Percentiles rank a stretch among this genome's conserved stretches.
Conservation (phyloP, 805 yeast genomes). For the Metschnikowia picachoensis region DNA sequence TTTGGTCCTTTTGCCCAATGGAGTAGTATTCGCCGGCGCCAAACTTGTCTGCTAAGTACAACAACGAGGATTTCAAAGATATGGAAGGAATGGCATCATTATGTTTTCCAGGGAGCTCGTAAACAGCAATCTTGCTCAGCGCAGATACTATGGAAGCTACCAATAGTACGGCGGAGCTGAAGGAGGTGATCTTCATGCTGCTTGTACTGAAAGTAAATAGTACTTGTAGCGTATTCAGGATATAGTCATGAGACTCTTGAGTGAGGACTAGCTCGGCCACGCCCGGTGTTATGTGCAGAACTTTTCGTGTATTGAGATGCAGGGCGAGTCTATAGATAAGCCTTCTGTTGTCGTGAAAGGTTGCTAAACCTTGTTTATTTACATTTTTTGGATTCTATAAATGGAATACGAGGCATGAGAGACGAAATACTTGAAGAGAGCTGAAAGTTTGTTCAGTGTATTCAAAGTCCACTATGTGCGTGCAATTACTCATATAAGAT, state of each 20-base stretch:
- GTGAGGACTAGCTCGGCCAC: conserved; percentile 1
- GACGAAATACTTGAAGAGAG: no score
- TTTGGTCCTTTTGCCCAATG: conserved; percentile 25
- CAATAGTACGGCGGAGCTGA: conserved; percentile 13
- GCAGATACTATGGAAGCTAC: conserved; percentile 14
- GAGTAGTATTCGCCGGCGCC: conserved; percentile 36
- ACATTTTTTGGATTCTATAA: no score
- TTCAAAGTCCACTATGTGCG: no score
- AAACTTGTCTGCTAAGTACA: conserved; percentile 45
- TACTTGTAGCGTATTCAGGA: neutral
- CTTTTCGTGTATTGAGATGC: neutral
- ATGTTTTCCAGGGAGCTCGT: conserved; percentile 11
- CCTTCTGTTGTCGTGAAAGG: neutral
- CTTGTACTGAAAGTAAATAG: no score
- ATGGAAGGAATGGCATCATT: conserved; percentile 5
- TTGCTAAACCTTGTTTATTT: no score
- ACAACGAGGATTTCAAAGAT: conserved; percentile 30
- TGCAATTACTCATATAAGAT: no score
- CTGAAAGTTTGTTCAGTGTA: no score
- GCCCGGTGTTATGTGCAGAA: conserved; percentile 10
- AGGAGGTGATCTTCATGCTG: conserved; percentile 16
- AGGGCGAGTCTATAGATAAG: conserved; percentile 1
- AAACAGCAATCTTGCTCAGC: conserved; percentile 16
- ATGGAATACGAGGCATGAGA: no score
- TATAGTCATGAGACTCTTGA: neutral